Percentiles rank a stretch among this genome's conserved stretches.
Conservation (phyloP, 768 basidiomycete species). For the Hysterangium stoloniferum region DNA sequence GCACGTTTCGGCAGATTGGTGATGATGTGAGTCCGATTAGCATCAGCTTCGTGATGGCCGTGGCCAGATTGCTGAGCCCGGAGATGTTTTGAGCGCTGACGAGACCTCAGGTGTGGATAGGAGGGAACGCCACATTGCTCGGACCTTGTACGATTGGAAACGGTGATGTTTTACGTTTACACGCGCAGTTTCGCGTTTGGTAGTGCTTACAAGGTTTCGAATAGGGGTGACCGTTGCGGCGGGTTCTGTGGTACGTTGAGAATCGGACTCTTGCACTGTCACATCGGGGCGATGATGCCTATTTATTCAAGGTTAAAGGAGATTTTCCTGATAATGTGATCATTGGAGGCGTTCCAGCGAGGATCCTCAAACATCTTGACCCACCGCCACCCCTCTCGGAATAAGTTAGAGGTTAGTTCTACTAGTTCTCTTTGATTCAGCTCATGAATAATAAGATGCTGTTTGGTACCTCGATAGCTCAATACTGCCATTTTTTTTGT, state of each 20-base stretch:
- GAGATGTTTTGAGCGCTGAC: too few relatives aligned
- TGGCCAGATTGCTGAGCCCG: too few relatives aligned
- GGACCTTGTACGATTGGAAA: conserved; percentile 14
- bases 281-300: too few relatives aligned
- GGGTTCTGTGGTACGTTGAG: conserved; percentile 11
- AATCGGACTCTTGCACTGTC: too few relatives aligned
- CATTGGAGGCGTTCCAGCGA: conserved; percentile 13
- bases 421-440: too few relatives aligned
- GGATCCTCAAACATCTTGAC: conserved; percentile 14
- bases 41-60: too few relatives aligned
- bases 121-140: conserved; percentile 11
- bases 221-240: conserved; percentile 13
- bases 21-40: too few relatives aligned
- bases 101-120: conserved; percentile 11
- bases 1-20: too few relatives aligned
- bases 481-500: too few relatives aligned
- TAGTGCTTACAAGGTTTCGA: background rate
- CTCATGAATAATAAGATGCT: too few relatives aligned
- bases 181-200: background rate
- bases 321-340: conserved; percentile 16
- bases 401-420: too few relatives aligned
- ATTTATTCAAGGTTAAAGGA: conserved; percentile 11
- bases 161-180: background rate
- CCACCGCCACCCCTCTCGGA: conserved; percentile 10
- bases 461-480: too few relatives aligned